A percentile compares a stretch with the other conserved stretches of the same genome.
Evolutionary conservation across 2,329 filamentous ascomycete species (phyloP).

Genomic region (Juglanconis oblonga): DNA sequence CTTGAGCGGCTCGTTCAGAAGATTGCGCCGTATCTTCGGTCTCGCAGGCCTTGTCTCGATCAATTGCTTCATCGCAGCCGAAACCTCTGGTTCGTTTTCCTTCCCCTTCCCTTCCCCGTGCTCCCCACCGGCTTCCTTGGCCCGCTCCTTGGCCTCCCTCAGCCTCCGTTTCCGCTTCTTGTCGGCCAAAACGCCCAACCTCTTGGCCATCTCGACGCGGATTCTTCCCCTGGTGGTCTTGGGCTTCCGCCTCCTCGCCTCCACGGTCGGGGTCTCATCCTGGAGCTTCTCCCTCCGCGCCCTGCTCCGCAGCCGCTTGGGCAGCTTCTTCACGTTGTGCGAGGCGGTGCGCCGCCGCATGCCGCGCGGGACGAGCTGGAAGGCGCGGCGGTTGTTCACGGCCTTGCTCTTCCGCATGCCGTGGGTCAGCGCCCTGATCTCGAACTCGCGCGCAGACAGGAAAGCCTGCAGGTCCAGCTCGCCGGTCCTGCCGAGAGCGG

Average conservation of each 20-base stretch:
- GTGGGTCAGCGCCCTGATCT: conserved; percentile 80
- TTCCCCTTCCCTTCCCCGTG: conserved; percentile 7
- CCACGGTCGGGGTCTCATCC: conserved; percentile 85
- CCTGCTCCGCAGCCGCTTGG: conserved; percentile 68
- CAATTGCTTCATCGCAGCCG: conserved; percentile 22
- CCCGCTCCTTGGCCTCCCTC: conserved; percentile 29
- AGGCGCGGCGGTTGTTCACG: conserved; percentile 66
- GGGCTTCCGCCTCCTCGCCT: conserved; percentile 60
- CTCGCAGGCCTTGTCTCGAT: conserved; percentile 42
- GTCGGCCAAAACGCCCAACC: conserved; percentile 61
- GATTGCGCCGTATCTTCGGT: conserved; percentile 69
- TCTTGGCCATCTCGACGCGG: conserved; percentile 73
- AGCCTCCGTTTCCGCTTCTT: conserved; percentile 47
- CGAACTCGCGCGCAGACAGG: conserved; percentile 79
- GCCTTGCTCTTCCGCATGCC: conserved; percentile 74
- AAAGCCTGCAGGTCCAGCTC: conserved; percentile 84
- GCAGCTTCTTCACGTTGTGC: conserved; percentile 90
- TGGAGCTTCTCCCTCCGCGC: conserved; percentile 75
- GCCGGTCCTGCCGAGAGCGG: conserved; percentile 59
- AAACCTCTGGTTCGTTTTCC: conserved; percentile 20
- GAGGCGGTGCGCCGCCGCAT: conserved; percentile 86
- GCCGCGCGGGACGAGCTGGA: conserved; percentile 84
- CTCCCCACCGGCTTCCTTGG: conserved; percentile 20
- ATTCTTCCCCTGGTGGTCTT: conserved; percentile 56
- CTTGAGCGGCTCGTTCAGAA: conserved; percentile 57